phyloP scores from a whole-genome alignment of 345 rosid species.

The Odontarrhena argentea region DNA sequence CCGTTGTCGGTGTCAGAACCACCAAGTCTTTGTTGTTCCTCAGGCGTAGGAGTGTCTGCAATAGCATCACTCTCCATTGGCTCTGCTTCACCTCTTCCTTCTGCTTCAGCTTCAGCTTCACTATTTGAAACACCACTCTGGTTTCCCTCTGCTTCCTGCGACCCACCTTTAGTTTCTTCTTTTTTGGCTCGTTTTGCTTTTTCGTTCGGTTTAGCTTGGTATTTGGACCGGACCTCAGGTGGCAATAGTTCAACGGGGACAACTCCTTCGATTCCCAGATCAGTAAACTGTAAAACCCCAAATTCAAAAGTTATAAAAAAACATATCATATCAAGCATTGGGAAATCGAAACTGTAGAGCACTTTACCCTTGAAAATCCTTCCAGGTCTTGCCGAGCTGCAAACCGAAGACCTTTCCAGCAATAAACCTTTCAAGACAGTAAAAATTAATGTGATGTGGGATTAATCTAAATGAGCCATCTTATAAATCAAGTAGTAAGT shows the following conservation, averaged over 20 bases:
- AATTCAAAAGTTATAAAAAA: neutral
- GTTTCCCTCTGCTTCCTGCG: constrained; percentile 64
- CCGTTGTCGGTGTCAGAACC: constrained; percentile 69
- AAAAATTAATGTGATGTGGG: neutral
- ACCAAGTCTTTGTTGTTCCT: constrained; percentile 74
- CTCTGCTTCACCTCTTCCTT: constrained; percentile 59
- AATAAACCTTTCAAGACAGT: constrained; percentile 69
- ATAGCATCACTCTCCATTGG: constrained; percentile 62
- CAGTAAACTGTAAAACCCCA: constrained; percentile 72
- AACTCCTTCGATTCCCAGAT: constrained; percentile 92
- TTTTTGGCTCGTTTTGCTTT: constrained; percentile 87
- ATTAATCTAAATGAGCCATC: constrained; percentile 11
- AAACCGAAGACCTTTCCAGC: constrained; percentile 97
- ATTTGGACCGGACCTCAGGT: constrained; percentile 72
- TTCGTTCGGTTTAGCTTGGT: constrained; percentile 84
- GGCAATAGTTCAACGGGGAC: constrained; percentile 90
- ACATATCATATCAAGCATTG: constrained; percentile 21
- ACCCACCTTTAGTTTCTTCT: constrained; percentile 66
- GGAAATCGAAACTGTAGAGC: constrained; percentile 1
- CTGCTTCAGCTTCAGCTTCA: constrained; percentile 65
- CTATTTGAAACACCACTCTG: constrained; percentile 62
- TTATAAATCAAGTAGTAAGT: neutral
- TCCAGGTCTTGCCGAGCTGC: constrained; percentile 97
- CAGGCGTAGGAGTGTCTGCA: constrained; percentile 58
- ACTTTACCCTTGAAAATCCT: constrained; percentile 85